These are phyloP conservation scores for Phytophthora palmivora DNA, from an alignment of 352 stramenopile genomes.

Conservation along the genomic window DNA sequence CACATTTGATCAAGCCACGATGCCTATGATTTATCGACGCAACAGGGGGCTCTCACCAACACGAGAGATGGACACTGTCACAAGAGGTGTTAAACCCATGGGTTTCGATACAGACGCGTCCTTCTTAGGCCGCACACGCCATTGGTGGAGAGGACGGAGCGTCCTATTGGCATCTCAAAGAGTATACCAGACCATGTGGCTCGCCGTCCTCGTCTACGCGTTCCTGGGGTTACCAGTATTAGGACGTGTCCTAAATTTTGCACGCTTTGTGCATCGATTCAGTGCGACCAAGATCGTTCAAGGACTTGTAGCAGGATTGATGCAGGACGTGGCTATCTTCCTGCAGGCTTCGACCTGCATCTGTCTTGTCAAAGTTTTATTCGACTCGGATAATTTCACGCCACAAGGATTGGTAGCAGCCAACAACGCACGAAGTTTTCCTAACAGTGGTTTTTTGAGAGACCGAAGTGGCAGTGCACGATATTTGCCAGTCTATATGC, in stretches of 20 bases:
- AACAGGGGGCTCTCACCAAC: conserved; percentile 51
- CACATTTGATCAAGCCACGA: conserved; percentile 17
- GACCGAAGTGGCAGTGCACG: conserved; percentile 38
- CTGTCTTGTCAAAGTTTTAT: conserved; percentile 69
- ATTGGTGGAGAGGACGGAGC: conserved; percentile 38
- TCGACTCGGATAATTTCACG: conserved; percentile 44
- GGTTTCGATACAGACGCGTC: conserved; percentile 32
- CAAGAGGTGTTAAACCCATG: conserved; percentile 26
- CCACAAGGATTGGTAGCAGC: conserved; percentile 17
- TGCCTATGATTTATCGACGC: conserved; percentile 73
- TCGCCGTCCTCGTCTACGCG: conserved; percentile 68
- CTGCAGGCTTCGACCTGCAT: conserved; percentile 69
- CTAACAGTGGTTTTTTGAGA: conserved; percentile 44
- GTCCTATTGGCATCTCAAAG: conserved; percentile 44
- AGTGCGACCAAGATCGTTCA: conserved; percentile 49
- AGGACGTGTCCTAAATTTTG: conserved; percentile 67
- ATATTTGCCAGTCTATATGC: conserved; percentile 67
- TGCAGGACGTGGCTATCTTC: conserved; percentile 73
- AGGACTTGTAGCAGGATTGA: conserved; percentile 50
- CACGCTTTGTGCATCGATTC: conserved; percentile 68
- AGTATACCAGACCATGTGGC: conserved; percentile 70
- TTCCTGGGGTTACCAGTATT: conserved; percentile 71
- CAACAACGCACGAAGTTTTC: conserved; percentile 32
- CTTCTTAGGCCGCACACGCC: conserved; percentile 28
- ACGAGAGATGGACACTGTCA: conserved; percentile 29